Evolutionary conservation across 805 yeast genomes (phyloP).

Genomic region (Yamadazyma phyllophila): DNA sequence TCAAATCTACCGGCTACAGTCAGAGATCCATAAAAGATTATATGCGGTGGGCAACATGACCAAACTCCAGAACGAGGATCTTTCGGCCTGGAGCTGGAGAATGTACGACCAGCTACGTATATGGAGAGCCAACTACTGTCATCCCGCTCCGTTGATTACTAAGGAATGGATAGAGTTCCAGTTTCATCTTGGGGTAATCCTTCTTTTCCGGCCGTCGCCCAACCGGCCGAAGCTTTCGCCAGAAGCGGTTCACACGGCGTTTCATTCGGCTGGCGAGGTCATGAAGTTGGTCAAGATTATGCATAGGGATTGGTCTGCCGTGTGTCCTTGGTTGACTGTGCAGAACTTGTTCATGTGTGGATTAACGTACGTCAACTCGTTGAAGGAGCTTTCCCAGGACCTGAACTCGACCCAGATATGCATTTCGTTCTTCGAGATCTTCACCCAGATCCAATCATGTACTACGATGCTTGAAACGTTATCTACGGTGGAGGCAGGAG

Average conservation of each 20-base stretch:
- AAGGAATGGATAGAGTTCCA: slow-evolving; percentile 16
- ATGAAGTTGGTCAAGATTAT: slow-evolving; percentile 13
- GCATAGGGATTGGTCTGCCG: slow-evolving; percentile 16
- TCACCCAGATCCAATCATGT: slow-evolving; percentile 14
- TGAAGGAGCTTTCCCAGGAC: slow-evolving; percentile 11
- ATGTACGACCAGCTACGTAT: slow-evolving; percentile 14
- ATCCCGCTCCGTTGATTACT: slow-evolving; percentile 13
- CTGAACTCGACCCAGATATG: slow-evolving; percentile 8
- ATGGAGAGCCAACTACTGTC: slow-evolving; percentile 10
- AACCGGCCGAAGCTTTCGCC: slow-evolving; percentile 10
- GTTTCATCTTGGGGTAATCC: slow-evolving; percentile 14
- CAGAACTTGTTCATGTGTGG: slow-evolving; percentile 17
- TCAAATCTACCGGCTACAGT: slow-evolving; percentile 12
- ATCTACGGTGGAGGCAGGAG: slow-evolving; percentile 13
- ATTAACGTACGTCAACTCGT: slow-evolving; percentile 13
- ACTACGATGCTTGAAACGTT: slow-evolving; percentile 14
- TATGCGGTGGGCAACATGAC: slow-evolving; percentile 7
- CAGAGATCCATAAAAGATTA: slow-evolving; percentile 12
- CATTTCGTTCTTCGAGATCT: slow-evolving; percentile 12
- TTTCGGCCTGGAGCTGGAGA: slow-evolving; percentile 15
- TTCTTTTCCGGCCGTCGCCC: slow-evolving; percentile 15
- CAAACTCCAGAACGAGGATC: slow-evolving; percentile 1
- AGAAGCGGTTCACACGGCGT: slow-evolving; percentile 14
- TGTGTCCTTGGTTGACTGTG: slow-evolving; percentile 14
- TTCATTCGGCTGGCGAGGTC: slow-evolving; percentile 16